phyloP scores from a whole-genome alignment of 768 basidiomycete genomes.

The Tricholoma sp. region DNA sequence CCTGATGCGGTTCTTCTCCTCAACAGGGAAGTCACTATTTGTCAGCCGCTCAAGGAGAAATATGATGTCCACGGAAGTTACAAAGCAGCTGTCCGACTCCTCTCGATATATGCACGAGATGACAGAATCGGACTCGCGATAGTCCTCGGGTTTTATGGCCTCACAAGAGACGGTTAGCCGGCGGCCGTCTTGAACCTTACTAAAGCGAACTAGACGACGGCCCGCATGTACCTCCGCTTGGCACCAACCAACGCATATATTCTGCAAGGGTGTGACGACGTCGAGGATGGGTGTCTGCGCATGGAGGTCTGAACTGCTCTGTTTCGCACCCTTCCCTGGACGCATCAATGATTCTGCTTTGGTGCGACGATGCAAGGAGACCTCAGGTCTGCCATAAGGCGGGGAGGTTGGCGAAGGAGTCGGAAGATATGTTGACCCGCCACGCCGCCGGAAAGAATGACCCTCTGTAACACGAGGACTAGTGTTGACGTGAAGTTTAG shows the following conservation, averaged over 20 bases:
- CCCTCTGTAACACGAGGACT: slow-evolving; percentile 18
- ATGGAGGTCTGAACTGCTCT: slow-evolving; percentile 34
- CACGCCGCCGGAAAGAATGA: slow-evolving; percentile 33
- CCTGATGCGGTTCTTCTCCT: slow-evolving; percentile 95
- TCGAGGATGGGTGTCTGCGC: slow-evolving; percentile 56
- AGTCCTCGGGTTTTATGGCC: slow-evolving; percentile 67
- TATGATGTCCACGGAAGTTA: slow-evolving; percentile 96
- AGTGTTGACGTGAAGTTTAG: slow-evolving; percentile 27
- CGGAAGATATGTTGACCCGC: slow-evolving; percentile 29
- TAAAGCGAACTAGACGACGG: slow-evolving; percentile 84
- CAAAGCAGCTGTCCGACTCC: slow-evolving; percentile 70
- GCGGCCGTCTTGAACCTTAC: slow-evolving; percentile 70
- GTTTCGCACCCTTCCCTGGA: slow-evolving; percentile 31
- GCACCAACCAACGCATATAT: slow-evolving; percentile 54
- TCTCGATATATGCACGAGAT: slow-evolving; percentile 93
- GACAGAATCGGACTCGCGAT: slow-evolving; percentile 69
- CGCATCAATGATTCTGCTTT: slow-evolving; percentile 40
- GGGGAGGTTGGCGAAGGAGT: slow-evolving; percentile 37
- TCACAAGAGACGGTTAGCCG: slow-evolving; percentile 77
- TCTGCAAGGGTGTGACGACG: slow-evolving; percentile 50
- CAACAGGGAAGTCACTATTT: slow-evolving; percentile 80
- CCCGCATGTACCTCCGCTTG: slow-evolving; percentile 60
- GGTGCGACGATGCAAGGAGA: slow-evolving; percentile 37
- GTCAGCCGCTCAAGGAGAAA: slow-evolving; percentile 77
- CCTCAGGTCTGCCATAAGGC: slow-evolving; percentile 29